These are phyloP conservation scores for Gossypium davidsonii DNA, from an alignment of 441 rosid genomes.

Conservation along the genomic window DNA sequence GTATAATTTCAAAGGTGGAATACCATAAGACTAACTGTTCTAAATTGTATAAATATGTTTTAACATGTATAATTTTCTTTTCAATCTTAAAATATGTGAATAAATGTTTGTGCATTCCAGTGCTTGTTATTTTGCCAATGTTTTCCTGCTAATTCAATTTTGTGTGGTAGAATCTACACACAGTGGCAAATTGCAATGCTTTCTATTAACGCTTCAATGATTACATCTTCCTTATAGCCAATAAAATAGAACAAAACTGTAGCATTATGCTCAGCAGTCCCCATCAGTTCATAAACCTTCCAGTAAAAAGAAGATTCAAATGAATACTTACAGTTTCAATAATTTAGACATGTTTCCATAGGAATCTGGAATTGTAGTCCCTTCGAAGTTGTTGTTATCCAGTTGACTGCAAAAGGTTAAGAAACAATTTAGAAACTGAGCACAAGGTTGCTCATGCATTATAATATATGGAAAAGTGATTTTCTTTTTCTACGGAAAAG, in stretches of 20 bases:
- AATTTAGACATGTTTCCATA: slow-evolving; percentile 67
- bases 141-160: background rate
- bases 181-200: background rate
- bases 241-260: background rate
- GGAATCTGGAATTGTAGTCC: slow-evolving; percentile 62
- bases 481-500: background rate
- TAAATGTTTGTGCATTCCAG: background rate
- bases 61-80: background rate
- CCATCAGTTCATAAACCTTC: slow-evolving; percentile 12
- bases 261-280: background rate
- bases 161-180: background rate
- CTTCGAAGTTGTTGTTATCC: slow-evolving; percentile 85
- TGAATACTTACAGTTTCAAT: slow-evolving; percentile 79
- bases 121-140: background rate
- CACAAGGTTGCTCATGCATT: background rate
- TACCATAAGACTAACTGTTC: background rate
- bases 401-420: slow-evolving; percentile 58
- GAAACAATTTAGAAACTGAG: slow-evolving; percentile 1
- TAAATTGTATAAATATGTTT: slow-evolving; percentile 8
- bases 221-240: background rate
- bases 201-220: background rate
- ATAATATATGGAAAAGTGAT: background rate
- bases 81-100: background rate
- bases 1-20: background rate
- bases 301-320: slow-evolving; percentile 11